Evolutionary conservation across 768 basidiomycete genomes (phyloP), one percentile per base, ranked within the genome.

Genomic region (Kondoa malvinella): DNA sequence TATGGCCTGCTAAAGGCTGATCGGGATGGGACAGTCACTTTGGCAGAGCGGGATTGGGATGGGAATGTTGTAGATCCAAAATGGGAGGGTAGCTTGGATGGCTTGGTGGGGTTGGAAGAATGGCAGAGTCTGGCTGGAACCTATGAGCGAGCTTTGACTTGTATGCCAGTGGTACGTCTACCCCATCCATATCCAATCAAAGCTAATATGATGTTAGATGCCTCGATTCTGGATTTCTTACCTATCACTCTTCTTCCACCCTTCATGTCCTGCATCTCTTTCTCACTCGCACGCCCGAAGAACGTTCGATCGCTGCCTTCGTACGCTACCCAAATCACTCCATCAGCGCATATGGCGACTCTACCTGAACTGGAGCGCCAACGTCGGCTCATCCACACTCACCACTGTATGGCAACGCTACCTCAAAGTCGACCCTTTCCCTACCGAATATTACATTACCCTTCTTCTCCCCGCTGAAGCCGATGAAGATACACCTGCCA

Each of bases 211-310:
- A 8, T 8, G 3, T 17, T 73, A 97, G 91, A 82, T 97, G 74
- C 95, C 95, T 1, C 84, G 89, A 57, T 76, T 96, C 75, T 99
- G 95, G 95, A 78, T 95, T 59, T 85, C 91, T 80, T 97, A 97
- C 77, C 80, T 90, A 61, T 87, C 89, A 66, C 81, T 95, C 65
- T 88, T 97, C 78, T 83, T 83, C 71, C 95, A 99, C 75, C 89
- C 90, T 0, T 80, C 83, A 64, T 96, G 92, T 75, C 94, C 95
- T 2, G 80, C 92, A 2, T 75, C 83, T 27, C 80, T 97, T 67
- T 86, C 88, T 17, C 81, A 89, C 75, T 88, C 92, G 0, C 94
- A 97, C 78, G 92, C 91, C 21, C 85, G 95, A 26, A 83, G 86
- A 70, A 95, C 92, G 0, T 97, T 87, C 76, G 95, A 99, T 78